Base-by-base conservation (phyloP, 1,284 basidiomycete species). In the Ceratobasidium sp. region DNA sequence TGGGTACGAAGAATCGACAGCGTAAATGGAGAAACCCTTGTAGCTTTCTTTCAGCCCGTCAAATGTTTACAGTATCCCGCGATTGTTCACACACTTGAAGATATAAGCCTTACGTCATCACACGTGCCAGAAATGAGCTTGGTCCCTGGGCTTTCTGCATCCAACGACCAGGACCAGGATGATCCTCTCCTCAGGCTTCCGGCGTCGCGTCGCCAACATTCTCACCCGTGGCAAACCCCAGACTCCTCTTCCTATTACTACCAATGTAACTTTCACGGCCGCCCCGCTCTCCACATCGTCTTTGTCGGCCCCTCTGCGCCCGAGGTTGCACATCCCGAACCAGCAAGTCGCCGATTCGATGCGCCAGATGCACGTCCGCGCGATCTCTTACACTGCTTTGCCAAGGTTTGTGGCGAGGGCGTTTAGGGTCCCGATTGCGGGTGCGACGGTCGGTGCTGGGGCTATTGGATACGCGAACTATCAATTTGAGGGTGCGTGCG, bases 381-480 rank as follows among this genome's bases (percentile, higher is more conserved):
- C 91, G 3, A 84, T 96, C 21, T 95, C 93, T 11, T 96, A 95
- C 80, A 86, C 89, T 8, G 90, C 93, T 11, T 90, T 96, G 69
- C 94, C 94, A 14, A 85, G 89, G 75, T 92, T 96, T 76, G 87
- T 96, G 57, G 89, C 90, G 0, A 85, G 93, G 50, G 94, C 94
- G 0, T 94, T 96, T 79, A 85, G 91, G 64, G 89, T 96, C 1
- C 94, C 94, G 41, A 86, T 94, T 75, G 94, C 93, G 38, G 93
- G 91, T 14, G 91, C 89, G 26, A 93, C 93, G 0, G 87, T 95
- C 26, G 94, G 95, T 13, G 95, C 91, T 0, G 95, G 95, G n/a
- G 91, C 93, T 0, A 83, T 96, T 72, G 93, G 92, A 6, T 97
- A 96, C 81, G 95, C 94, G 18, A 95, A 95, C 80, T 96, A 95